Base-by-base conservation (phyloP, 768 basidiomycete species). In the Tricholoma sp. region DNA sequence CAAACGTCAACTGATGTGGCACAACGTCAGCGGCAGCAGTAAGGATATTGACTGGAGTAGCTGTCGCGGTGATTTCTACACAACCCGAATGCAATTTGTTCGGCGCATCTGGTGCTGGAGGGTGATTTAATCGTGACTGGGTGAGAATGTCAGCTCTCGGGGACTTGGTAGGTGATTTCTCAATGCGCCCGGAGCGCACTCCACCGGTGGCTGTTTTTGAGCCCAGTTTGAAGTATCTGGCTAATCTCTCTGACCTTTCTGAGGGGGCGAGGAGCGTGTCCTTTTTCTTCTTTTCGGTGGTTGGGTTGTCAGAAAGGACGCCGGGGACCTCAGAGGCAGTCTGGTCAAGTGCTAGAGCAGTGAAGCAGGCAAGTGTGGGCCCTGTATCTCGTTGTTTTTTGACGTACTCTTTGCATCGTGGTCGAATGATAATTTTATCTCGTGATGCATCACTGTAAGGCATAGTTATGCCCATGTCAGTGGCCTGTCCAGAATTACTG, bases 381-480 rank as follows among this genome's bases (percentile, higher is more conserved):
- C 57, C 41, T 2, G 24, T 36, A 10, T 18, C 33, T 11, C 50
- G 59, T 42, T 58, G 44, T 18, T 37, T 57, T 32, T 48, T 49
- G 3, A 29, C 44, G 32, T 45, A 55, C 15, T 58, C 37, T 41
- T 56, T 58, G 53, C 53, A 52, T 4, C 59, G 53, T 28, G 59
- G 53, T 55, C 45, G 53, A 28, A 61, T 61, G 32, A 58, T 57
- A 1, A 61, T 56, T 52, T 58, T 61, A 4, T 54, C 45, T 39
- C 59, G 48, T n/a, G 47, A 39, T n/a, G 52, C 31, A 36, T 55
- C 34, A 34, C 55, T 59, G 28, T 18, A n/a, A 44, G 20, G 10
- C 2, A 31, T 29, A 24, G 24, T 24, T 4, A 24, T 2, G 24
- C 24, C 24, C 24, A 4, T n/a, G 24, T 24, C 24, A 24, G 24